Evolutionary conservation across 495 filamentous ascomycete genomes (phyloP), one percentile per base, ranked within the genome.

Genomic region (Tetracladium marchalianum): DNA sequence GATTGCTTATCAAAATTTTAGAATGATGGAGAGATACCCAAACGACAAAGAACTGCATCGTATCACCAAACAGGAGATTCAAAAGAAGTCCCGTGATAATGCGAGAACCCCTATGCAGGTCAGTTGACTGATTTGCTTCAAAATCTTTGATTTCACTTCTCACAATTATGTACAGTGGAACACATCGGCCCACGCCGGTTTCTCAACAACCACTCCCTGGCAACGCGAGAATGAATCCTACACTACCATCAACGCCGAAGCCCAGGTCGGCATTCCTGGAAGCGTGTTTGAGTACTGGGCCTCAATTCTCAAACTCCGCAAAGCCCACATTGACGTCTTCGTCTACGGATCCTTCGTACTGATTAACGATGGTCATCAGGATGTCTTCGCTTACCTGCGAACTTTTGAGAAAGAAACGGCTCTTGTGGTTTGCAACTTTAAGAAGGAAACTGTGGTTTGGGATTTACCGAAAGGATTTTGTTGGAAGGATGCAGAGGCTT

Each of bases 21-120:
- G 42, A 9, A 3, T 50, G 12, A 15, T 44, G 16, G 43, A 42
- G 39, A 32, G 22, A 5, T 40, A 50, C 24, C 42, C 51, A 0
- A 31, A 54, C 15, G 51, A 54, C 43, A 50, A 46, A 39, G 51
- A 54, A 31, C 19, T 40, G 0, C 51, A 50, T 8, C 31, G 34
- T 11, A 37, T 43, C 12, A 42, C 38, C 9, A 22, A 17, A 4
- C 15, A 43, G 11, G 37, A 54, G 24, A 54, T 54, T 65, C 53
- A 84, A 52, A 61, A 76, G 60, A 49, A 74, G 49, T 52, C 77
- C 61, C 60, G 77, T 9, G 77, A 80, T 50, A 68, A 79, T 52
- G 70, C 73, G n/a, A 60, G 77, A 7, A 62, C 67, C 18, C 77
- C 77, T 1, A 80, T 85, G 69, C 80, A 82, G 37, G 49, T 51